Conservation (phyloP, 345 rosid species). For the Eucalyptus cladocalyx region DNA sequence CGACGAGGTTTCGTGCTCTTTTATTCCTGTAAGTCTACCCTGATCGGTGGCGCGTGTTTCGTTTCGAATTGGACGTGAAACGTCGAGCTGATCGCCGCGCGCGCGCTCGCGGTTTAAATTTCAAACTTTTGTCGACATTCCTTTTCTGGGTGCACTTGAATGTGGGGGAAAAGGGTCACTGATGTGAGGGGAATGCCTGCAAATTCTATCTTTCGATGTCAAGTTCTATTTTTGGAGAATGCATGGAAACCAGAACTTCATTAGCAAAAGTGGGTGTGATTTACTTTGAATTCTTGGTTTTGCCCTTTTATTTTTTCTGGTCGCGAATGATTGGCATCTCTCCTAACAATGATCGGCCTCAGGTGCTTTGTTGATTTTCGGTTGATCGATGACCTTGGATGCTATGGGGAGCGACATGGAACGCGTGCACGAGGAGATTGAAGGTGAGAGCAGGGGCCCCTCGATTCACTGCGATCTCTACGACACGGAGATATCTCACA, state of each 20-base stretch:
- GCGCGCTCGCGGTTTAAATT: background rate
- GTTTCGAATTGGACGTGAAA: background rate
- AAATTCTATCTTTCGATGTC: background rate
- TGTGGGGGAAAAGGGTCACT: background rate
- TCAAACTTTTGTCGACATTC: background rate
- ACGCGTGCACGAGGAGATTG: constrained; percentile 30
- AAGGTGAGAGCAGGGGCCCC: constrained; percentile 43
- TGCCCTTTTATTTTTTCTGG: background rate
- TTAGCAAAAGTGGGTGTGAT: background rate
- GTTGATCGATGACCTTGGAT: constrained; percentile 10
- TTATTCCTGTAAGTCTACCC: background rate
- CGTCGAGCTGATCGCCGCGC: background rate
- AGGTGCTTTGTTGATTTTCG: background rate
- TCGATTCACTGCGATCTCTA: constrained; percentile 49
- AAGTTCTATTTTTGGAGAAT: background rate
- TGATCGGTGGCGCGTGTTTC: background rate
- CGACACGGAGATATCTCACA: constrained; percentile 53
- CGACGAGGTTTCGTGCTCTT: background rate
- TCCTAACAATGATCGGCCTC: background rate
- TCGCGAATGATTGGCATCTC: background rate
- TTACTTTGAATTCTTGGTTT: background rate
- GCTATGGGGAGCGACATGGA: constrained; percentile 28
- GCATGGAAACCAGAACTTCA: background rate
- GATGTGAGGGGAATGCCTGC: background rate
- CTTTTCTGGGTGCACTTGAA: background rate